Base-by-base conservation (phyloP, 176 grass and related monocot species). In the Canna indica region DNA sequence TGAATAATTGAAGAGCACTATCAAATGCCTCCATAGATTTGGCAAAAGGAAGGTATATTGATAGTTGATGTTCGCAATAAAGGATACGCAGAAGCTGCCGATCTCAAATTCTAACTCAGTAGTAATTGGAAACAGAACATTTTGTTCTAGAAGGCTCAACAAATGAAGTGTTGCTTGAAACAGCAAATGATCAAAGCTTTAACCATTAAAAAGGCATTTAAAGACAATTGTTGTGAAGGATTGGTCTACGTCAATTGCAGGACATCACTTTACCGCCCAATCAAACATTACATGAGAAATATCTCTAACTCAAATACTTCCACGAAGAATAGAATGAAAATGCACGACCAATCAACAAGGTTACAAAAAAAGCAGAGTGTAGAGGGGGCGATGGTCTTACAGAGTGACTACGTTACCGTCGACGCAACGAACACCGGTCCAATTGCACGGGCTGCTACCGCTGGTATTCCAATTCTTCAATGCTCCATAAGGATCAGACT, bases 351-450 rank as follows among this genome's bases (percentile, higher is more conserved):
- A 54, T 22, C 3, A 34, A 39, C 33, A 71, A 47, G 36, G 28
- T 14, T 69, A 59, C 13, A 12, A 6, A 33, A 27, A 69, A 56
- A 70, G 12, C 25, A 50, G 46, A 48, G 4, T 54, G 16, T n/a
- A 14, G 29, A 73, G 33, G 68, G 35, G 54, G 56, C 67, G 57
- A 73, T 69, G 47, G 48, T 83, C 88, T 85, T 90, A 96, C 88
- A 92, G 47, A 79, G 81, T 87, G 71, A 91, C 86, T 57, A 96
- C 93, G 70, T 90, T 83, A 79, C 73, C 81, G 58, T 81, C 93
- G 74, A 78, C 69, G 76, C 93, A 91, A 50, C 76, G 77, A 68
- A 92, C 80, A n/a, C 88, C 84, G 5, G 68, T 79, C 88, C 86
- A 96, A 73, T 74, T 33, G 71, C 88, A 96, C 0, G 93, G 86